Base-by-base conservation (phyloP, 2,329 filamentous ascomycete genomes). In the Arthroderma uncinatum region DNA sequence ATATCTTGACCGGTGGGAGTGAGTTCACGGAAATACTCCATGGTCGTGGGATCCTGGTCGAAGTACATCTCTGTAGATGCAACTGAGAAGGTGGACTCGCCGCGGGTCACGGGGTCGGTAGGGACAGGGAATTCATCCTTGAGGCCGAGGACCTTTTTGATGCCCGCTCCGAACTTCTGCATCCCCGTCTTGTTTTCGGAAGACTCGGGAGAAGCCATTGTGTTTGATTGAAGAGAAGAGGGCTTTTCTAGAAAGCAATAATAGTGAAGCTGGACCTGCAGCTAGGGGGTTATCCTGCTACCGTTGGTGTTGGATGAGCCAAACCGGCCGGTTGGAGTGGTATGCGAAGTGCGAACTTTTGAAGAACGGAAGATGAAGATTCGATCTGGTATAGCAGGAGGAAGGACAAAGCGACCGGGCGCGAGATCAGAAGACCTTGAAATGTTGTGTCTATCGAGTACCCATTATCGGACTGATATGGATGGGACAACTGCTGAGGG, bases 81-180 rank as follows among this genome's bases (percentile, higher is more conserved):
- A 36, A 82, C 77, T 0, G 90, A 93, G 65, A 89, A 83, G 58
- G 87, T 79, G 0, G 89, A 94, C 70, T 93, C 89, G 64, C 87
- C 87, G 50, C 86, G 79, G 10, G 85, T 86, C 54, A 89, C 78
- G 48, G 83, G 79, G 54, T 89, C 83, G 19, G 72, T 65, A 56
- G 80, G 78, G 19, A 70, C 57, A 33, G 70, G 70, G 60, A 85
- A 82, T 60, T 88, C 77, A 33, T 95, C 75, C 70, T 93, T 87
- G 78, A 96, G 95, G 58, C 87, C 86, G 36, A 96, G 78, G 60
- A 78, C 78, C 71, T 89, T 93, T 68, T 90, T 91, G 70, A 95
- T 71, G 64, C 78, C 76, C 66, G 85, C 85, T 72, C 89, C 86
- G 62, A 86, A 63, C 70, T 85, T 53, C 47, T 50, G 47, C 47